Base-by-base conservation (phyloP, 2,329 filamentous ascomycete genomes). In the Alternaria alternata region DNA sequence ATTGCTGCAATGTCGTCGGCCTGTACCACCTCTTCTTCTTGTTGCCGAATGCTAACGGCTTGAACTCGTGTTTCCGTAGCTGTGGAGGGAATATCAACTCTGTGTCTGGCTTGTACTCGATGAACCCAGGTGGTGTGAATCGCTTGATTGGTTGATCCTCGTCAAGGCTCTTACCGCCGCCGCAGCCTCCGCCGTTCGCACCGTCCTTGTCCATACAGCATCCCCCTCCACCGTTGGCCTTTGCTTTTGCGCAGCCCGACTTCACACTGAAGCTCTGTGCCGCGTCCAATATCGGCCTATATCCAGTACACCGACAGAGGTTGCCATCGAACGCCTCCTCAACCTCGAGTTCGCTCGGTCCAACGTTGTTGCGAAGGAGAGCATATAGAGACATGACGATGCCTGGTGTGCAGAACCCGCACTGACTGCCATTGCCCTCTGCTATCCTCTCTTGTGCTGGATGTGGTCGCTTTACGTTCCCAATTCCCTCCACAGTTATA, bases 241-340 rank as follows among this genome's bases (percentile, higher is more conserved):
- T 83, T 7, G 85, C 78, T 70, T 86, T 87, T 8, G 82, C 84
- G 70, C 87, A 89, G 9, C 79, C 80, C 30, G 80, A 83, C 30
- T 85, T 83, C 28, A 83, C 81, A 69, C 88, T 92, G 78, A 98
- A 98, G 1, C 91, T 95, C 71, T 96, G 93, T 3, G 95, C 95
- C 7, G 94, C 94, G 76, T 98, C 94, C 3, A 98, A 82, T 57
- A 99, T 98, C 0, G 95, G 93, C 53, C 94, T 85, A 75, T 99
- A 99, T 5, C 95, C 95, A 0, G 95, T 99, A 79, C 95, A 99
- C 54, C 95, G 88, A 75, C 95, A 99, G 28, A 98, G 81, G 67
- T 99, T 99, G 0, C 95, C 95, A 77, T 99, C 95, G 72, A 98
- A 98, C 0, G 94, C 94, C 80, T 98, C 95, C 79, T 99, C 95